Evolutionary conservation across 2,329 filamentous ascomycete species (phyloP).

Genomic region (Peltaster fructicola): DNA sequence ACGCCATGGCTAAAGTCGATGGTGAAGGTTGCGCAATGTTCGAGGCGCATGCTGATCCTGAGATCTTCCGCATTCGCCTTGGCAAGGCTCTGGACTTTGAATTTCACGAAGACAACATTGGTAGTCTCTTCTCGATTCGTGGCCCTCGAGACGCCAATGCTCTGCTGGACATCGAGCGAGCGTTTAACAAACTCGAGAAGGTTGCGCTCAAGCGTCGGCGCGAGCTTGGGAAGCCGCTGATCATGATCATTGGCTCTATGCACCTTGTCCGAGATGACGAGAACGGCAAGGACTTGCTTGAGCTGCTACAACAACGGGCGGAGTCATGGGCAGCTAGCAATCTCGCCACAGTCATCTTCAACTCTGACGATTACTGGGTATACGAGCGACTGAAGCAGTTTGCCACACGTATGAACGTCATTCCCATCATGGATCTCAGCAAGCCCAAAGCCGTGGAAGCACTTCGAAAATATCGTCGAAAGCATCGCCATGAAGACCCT

Average conservation of each 20-base stretch:
- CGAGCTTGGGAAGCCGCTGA: conserved; percentile 47
- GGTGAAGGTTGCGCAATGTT: conserved; percentile 88
- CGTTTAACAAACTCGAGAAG: conserved; percentile 95
- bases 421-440: conserved; percentile 66
- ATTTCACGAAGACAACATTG: conserved; percentile 95
- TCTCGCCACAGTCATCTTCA: conserved; percentile 82
- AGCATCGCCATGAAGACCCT: conserved; percentile 52
- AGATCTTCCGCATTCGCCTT: conserved; percentile 83
- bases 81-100: conserved; percentile 93
- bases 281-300: conserved; percentile 80
- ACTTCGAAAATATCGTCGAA: conserved; percentile 59
- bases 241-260: conserved; percentile 89
- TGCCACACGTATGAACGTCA: conserved; percentile 85
- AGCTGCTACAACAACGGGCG: conserved; percentile 85
- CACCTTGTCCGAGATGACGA: conserved; percentile 84
- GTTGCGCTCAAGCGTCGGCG: conserved; percentile 59
- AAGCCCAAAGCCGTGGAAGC: conserved; percentile 63
- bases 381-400: conserved; percentile 88
- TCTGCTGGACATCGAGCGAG: conserved; percentile 84
- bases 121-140: conserved; percentile 83
- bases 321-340: conserved; percentile 92
- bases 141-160: conserved; percentile 85
- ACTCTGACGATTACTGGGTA: conserved; percentile 96
- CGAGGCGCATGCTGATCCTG: conserved; percentile 84
- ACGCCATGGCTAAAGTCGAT: conserved; percentile 84